These are phyloP conservation scores for Dictyostelium citrinum DNA, from an alignment of 78 protist species.

Conservation along the genomic window DNA sequence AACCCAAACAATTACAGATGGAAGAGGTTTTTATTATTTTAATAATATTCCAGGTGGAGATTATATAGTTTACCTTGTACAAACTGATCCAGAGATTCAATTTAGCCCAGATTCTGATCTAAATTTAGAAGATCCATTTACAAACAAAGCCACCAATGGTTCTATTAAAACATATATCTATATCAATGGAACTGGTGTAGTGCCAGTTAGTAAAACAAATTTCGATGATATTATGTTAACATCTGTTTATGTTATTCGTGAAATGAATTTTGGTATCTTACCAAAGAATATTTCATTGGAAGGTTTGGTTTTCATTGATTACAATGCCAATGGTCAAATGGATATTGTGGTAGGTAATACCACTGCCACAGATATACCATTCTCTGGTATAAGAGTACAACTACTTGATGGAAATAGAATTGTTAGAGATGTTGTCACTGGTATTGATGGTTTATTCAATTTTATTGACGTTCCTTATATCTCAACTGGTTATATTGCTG, in stretches of 20 bases:
- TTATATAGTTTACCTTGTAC: neutral
- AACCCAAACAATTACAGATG: neutral
- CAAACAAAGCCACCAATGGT: neutral
- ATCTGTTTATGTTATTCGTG: neutral
- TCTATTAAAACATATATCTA: neutral
- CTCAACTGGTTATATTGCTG: neutral
- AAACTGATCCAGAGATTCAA: neutral
- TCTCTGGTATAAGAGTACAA: neutral
- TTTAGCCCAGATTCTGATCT: neutral
- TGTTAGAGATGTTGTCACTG: neutral
- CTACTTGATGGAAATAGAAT: neutral
- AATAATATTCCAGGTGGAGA: neutral
- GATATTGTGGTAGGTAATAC: neutral
- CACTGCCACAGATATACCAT: neutral
- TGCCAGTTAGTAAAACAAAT: neutral
- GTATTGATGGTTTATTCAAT: neutral
- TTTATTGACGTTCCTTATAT: neutral
- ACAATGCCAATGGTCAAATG: conserved; percentile 37
- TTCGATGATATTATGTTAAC: neutral
- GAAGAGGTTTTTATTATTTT: conserved; percentile 16
- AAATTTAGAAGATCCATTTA: neutral
- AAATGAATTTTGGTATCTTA: conserved; percentile 32
- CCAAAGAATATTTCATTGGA: neutral
- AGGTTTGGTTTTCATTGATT: conserved; percentile 16
- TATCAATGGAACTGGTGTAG: neutral